These are phyloP conservation scores for Cutaneotrichosporon arboriforme DNA, from an alignment of 1,284 basidiomycete genomes.

Conservation along the genomic window DNA sequence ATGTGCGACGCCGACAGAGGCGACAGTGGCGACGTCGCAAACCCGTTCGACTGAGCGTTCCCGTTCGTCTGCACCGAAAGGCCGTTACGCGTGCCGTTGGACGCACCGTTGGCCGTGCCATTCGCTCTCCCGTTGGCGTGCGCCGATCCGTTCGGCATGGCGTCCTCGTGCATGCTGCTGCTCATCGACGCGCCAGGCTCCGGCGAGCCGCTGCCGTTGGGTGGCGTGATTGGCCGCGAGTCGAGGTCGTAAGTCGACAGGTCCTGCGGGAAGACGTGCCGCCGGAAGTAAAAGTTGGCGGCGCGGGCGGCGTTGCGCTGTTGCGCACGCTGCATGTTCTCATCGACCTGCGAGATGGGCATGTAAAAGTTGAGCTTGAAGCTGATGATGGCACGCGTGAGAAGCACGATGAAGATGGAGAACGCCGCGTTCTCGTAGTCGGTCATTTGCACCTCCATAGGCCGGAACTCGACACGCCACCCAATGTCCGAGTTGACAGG, in stretches of 20 bases:
- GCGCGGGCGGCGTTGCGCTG: slow-evolving; percentile 67
- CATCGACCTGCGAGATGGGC: slow-evolving; percentile 97
- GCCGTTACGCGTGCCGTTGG: background rate
- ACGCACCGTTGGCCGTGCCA: background rate
- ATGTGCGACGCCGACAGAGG: background rate
- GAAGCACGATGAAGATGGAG: slow-evolving; percentile 85
- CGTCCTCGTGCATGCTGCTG: slow-evolving; percentile 1
- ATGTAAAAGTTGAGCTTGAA: slow-evolving; percentile 94
- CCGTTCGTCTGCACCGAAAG: slow-evolving; percentile 11
- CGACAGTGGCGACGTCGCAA: background rate
- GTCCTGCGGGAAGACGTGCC: slow-evolving; percentile 65
- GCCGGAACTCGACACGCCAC: slow-evolving; percentile 97
- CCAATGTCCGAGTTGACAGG: slow-evolving; percentile 86
- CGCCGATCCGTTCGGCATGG: background rate
- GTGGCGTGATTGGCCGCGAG: slow-evolving; percentile 39
- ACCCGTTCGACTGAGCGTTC: slow-evolving; percentile 9
- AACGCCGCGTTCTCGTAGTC: slow-evolving; percentile 99
- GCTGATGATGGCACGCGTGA: slow-evolving; percentile 85
- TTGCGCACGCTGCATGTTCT: slow-evolving; percentile 92
- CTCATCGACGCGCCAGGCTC: background rate
- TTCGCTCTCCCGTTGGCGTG: background rate
- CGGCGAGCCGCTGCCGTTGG: slow-evolving; percentile 8
- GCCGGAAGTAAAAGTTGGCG: slow-evolving; percentile 85
- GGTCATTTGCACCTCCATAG: slow-evolving; percentile 98
- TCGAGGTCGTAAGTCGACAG: slow-evolving; percentile 39